These are phyloP conservation scores for Penicillium psychrofluorescens DNA, from an alignment of 495 filamentous ascomycete species.

Conservation along the genomic window DNA sequence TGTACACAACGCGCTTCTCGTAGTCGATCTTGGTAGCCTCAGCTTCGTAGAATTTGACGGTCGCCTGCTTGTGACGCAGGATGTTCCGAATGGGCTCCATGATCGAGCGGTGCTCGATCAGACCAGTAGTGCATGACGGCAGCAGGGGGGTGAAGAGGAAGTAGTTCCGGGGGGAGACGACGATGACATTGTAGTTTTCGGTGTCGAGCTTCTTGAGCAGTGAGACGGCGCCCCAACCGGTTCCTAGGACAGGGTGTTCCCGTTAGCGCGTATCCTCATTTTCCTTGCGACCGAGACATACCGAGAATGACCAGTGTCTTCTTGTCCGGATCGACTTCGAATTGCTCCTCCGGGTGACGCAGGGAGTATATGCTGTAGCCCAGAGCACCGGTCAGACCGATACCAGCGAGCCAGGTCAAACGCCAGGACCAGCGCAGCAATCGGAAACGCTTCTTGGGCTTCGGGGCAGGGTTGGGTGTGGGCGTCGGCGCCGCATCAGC, in stretches of 20 bases:
- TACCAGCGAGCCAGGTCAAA: slow-evolving; percentile 58
- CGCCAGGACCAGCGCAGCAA: slow-evolving; percentile 70
- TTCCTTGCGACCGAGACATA: slow-evolving; percentile 37
- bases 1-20: slow-evolving; percentile 76
- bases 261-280: slow-evolving; percentile 7
- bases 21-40: slow-evolving; percentile 96
- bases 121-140: slow-evolving; percentile 92
- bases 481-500: slow-evolving; percentile 32
- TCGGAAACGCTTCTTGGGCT: slow-evolving; percentile 40
- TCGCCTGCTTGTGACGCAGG: slow-evolving; percentile 81
- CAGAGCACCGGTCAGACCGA: slow-evolving; percentile 62
- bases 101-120: slow-evolving; percentile 97
- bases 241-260: slow-evolving; percentile 47
- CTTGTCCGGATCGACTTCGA: slow-evolving; percentile 75
- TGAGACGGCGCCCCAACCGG: slow-evolving; percentile 94
- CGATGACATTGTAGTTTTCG: slow-evolving; percentile 95
- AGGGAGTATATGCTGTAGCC: slow-evolving; percentile 76
- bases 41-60: slow-evolving; percentile 95
- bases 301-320: slow-evolving; percentile 96
- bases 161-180: slow-evolving; percentile 94
- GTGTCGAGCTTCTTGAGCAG: slow-evolving; percentile 98
- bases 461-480: slow-evolving; percentile 19
- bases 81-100: slow-evolving; percentile 98
- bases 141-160: slow-evolving; percentile 98
- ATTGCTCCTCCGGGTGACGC: slow-evolving; percentile 75